phyloP scores from a whole-genome alignment of 1,284 basidiomycete species.

The Flammula alnicola region DNA sequence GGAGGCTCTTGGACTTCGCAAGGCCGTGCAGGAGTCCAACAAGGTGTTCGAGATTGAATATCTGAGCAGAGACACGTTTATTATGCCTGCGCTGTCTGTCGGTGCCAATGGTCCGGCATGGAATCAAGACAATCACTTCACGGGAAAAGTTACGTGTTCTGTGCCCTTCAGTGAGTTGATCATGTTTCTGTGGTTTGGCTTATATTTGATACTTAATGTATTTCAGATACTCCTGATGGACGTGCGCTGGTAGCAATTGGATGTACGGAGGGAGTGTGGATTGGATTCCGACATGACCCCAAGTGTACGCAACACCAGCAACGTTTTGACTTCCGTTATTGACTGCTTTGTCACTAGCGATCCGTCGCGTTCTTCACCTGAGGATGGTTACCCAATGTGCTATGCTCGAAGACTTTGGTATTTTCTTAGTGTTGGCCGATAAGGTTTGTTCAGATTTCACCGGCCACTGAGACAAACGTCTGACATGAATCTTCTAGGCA shows the following conservation, averaged over 20 bases:
- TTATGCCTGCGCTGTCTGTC: constrained; percentile 64
- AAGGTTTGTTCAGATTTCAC: constrained; percentile 57
- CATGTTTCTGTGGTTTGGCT: neutral
- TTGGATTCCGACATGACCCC: constrained; percentile 89
- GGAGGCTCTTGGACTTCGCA: constrained; percentile 85
- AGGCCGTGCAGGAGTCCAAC: constrained; percentile 88
- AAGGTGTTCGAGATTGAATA: constrained; percentile 93
- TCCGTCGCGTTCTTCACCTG: constrained; percentile 93
- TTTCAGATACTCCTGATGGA: constrained; percentile 79
- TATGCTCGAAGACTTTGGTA: constrained; percentile 93
- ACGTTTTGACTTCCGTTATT: constrained; percentile 1
- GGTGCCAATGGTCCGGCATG: constrained; percentile 55
- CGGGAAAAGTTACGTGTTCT: constrained; percentile 91
- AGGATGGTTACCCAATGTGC: constrained; percentile 93
- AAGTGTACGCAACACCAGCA: constrained; percentile 56
- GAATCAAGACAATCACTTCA: constrained; percentile 76
- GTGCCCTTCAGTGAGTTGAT: constrained; percentile 85
- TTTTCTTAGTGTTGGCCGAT: constrained; percentile 94
- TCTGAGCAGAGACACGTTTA: constrained; percentile 84
- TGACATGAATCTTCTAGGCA: constrained; percentile 44
- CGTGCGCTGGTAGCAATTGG: constrained; percentile 89
- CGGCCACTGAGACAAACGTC: too few species aligned
- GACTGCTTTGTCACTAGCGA: constrained; percentile 49
- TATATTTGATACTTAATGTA: neutral
- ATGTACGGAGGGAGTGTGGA: constrained; percentile 96